Evolutionary conservation across 225 moss, liverwort and hornwort species (phyloP).

Genomic region (Asterella californica): DNA sequence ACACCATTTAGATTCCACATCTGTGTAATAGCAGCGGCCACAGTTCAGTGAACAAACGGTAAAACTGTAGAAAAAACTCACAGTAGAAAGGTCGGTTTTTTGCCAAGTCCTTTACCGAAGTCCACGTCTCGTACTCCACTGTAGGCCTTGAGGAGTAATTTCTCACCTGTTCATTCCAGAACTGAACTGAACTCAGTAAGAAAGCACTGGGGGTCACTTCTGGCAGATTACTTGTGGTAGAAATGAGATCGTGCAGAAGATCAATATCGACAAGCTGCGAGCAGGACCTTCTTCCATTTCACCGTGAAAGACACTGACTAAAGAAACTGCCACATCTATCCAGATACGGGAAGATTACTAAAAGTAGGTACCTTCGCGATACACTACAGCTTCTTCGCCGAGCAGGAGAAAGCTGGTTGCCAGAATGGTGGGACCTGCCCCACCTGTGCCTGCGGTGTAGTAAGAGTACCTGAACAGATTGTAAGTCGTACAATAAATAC

Average conservation of each 20-base stretch:
- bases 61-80: constrained; percentile 26
- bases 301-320: neutral
- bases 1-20: neutral
- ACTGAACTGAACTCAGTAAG: neutral
- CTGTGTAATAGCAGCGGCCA: neutral
- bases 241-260: neutral
- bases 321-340: neutral
- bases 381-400: constrained; percentile 70
- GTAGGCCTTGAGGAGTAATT: constrained; percentile 53
- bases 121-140: constrained; percentile 67
- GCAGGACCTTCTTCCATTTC: too few relatives aligned
- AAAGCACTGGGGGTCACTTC: neutral
- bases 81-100: constrained; percentile 73
- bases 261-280: neutral
- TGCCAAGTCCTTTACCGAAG: constrained; percentile 77
- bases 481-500: constrained; percentile 18
- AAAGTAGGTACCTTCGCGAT: constrained; percentile 51
- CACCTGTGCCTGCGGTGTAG: constrained; percentile 89
- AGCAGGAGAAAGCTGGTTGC: constrained; percentile 80
- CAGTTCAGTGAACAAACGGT: neutral
- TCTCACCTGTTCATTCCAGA: constrained; percentile 41
- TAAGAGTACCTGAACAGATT: constrained; percentile 66
- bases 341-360: neutral
- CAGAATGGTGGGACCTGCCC: constrained; percentile 91
- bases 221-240: neutral